Conservation (phyloP, 192 early-diverging fungal species). For the Jimgerdemannia flammicorona region DNA sequence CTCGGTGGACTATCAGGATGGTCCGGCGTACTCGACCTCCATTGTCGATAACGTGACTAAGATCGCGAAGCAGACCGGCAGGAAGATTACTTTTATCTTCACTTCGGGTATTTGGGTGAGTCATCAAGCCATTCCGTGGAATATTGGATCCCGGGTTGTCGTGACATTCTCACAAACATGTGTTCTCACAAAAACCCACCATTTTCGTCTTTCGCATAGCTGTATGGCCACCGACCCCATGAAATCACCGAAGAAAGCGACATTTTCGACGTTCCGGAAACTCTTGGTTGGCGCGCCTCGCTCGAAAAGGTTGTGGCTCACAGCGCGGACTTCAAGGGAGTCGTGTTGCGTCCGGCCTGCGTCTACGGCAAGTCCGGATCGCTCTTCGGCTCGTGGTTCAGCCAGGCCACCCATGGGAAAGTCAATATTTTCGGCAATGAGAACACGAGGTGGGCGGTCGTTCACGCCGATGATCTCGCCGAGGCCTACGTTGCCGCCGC, state of each 20-base stretch:
- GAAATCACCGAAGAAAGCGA: background rate
- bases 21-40: background rate
- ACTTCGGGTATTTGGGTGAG: conserved; percentile 15
- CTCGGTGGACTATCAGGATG: conserved; percentile 9
- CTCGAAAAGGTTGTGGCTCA: conserved; percentile 22
- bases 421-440: conserved; percentile 14
- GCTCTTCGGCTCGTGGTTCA: conserved; percentile 12
- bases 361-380: conserved; percentile 20
- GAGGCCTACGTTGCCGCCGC: background rate
- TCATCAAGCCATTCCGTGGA: background rate
- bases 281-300: conserved; percentile 27
- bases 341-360: conserved; percentile 25
- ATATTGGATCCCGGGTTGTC: too few relatives aligned
- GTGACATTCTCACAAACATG: too few relatives aligned
- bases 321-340: conserved; percentile 8
- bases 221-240: conserved; percentile 6
- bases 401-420: conserved; percentile 12
- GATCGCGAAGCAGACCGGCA: conserved; percentile 15
- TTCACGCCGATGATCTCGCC: conserved; percentile 33
- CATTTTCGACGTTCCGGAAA: background rate
- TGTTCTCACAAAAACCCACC: background rate
- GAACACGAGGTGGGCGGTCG: conserved; percentile 5
- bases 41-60: conserved; percentile 18
- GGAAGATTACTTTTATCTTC: conserved; percentile 15
- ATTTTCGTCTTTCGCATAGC: background rate